Evolutionary conservation across 306 rosid species (phyloP), one percentile per base, ranked within the genome.

Genomic region (Ormosia semicastrata): DNA sequence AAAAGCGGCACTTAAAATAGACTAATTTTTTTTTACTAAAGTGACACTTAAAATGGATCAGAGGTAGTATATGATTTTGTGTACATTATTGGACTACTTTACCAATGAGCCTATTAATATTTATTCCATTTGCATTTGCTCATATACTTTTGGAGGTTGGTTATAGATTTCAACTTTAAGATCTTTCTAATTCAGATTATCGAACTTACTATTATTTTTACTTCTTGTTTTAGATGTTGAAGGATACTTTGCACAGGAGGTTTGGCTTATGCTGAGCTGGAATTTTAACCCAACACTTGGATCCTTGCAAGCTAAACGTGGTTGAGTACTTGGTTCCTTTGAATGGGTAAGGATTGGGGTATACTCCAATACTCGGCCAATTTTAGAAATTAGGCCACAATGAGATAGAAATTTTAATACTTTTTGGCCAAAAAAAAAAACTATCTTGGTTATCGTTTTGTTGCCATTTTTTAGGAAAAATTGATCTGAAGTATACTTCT

Each of bases 321-420:
- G 56, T 50, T 40, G 46, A 70, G 37, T 47, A 33, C 6, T 75
- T 63, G 69, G 75, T 40, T 71, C 64, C 3, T 74, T 73, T 49
- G 32, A 58, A 66, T 66, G 76, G 71, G 62, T 17, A 74, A 54
- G 33, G 76, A 67, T 40, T 62, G 49, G 75, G 71, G 34, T 80
- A 54, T 49, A 68, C 50, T 79, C 57, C 39, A 43, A 12, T 75
- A 50, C 29, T 59, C 33, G 64, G 71, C 47, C 34, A 24, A 47
- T 65, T 71, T 59, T 77, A 81, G 83, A 34, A 43, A 76, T 53
- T 64, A 85, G 54, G 71, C 36, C 39, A 69, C 71, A 85, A 18
- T 33, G 80, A 76, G 71, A 81, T 52, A 78, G 77, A 80, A 85
- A 85, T 52, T 75, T 32, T 41, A 59, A 67, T 40, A 37, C 41